These are phyloP conservation scores for Candida ortonii DNA, from an alignment of 805 yeast genomes.

Conservation along the genomic window DNA sequence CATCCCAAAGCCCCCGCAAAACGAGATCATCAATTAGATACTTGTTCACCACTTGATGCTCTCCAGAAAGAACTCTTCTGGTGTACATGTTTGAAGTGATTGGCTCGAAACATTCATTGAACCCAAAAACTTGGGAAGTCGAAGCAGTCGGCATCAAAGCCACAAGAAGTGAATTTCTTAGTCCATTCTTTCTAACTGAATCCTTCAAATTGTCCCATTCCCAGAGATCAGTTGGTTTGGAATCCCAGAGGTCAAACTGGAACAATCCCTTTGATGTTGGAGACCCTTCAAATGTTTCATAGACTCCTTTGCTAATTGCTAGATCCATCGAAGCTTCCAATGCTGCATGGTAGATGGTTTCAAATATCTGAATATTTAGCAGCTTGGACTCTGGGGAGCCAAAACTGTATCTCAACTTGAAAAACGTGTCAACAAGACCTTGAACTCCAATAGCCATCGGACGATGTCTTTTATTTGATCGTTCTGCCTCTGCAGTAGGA, in stretches of 20 bases:
- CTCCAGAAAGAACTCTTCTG: conserved; percentile 90
- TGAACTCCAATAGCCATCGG: conserved; percentile 99
- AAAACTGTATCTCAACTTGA: conserved; percentile 77
- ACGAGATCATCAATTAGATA: conserved; percentile 80
- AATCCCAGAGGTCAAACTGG: conserved; percentile 87
- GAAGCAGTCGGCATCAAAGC: conserved; percentile 99
- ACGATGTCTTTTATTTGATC: conserved; percentile 77
- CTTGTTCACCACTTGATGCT: conserved; percentile 87
- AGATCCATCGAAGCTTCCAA: conserved; percentile 83
- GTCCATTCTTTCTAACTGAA: conserved; percentile 58
- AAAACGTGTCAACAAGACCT: conserved; percentile 89
- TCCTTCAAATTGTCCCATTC: conserved; percentile 79
- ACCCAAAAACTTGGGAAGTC: conserved; percentile 92
- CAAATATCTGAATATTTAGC: conserved; percentile 83
- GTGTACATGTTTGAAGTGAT: conserved; percentile 89
- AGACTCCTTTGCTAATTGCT: conserved; percentile 66
- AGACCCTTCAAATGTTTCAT: conserved; percentile 74
- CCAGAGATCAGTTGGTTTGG: conserved; percentile 74
- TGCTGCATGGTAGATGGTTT: conserved; percentile 93
- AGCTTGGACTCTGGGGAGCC: conserved; percentile 76
- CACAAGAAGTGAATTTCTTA: conserved; percentile 82
- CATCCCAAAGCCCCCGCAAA: conserved; percentile 80
- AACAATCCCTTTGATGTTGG: conserved; percentile 85
- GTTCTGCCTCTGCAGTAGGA: conserved; percentile 74
- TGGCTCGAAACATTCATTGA: conserved; percentile 95